Conservation (phyloP, 805 yeast genomes). For the Pichia exigua region DNA sequence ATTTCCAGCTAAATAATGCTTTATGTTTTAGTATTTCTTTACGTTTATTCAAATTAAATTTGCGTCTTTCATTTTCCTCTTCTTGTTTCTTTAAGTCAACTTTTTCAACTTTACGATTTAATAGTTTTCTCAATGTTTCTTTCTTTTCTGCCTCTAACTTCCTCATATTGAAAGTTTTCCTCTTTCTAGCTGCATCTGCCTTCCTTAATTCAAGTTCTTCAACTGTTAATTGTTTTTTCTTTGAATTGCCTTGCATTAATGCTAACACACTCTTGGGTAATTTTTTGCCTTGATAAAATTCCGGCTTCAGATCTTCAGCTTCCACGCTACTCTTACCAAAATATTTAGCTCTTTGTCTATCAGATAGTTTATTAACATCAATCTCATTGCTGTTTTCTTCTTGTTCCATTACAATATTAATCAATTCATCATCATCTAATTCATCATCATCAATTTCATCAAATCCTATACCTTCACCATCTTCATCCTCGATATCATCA, state of each 20-base stretch:
- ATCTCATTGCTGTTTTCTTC: slow-evolving; percentile 14
- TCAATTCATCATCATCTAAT: slow-evolving; percentile 9
- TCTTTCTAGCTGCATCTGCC: slow-evolving; percentile 81
- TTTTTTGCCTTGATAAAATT: slow-evolving; percentile 4
- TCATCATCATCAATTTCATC: slow-evolving; percentile 8
- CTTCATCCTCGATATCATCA: slow-evolving; percentile 9
- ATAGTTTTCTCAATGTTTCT: slow-evolving; percentile 80
- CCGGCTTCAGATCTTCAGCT: slow-evolving; percentile 8
- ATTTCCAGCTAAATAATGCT: slow-evolving; percentile 37
- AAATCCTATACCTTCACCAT: slow-evolving; percentile 5
- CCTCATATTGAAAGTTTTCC: slow-evolving; percentile 77
- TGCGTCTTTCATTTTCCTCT: slow-evolving; percentile 21
- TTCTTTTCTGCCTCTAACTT: slow-evolving; percentile 86
- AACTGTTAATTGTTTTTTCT: slow-evolving; percentile 59
- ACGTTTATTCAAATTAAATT: slow-evolving; percentile 9
- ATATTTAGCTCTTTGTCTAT: slow-evolving; percentile 44
- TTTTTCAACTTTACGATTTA: slow-evolving; percentile 77
- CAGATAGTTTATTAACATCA: slow-evolving; percentile 38
- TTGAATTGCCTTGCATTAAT: slow-evolving; percentile 33
- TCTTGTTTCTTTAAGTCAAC: slow-evolving; percentile 36
- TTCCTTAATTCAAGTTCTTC: slow-evolving; percentile 77
- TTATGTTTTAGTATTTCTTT: slow-evolving; percentile 38
- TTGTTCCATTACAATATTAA: slow-evolving; percentile 19
- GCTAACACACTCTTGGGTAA: slow-evolving; percentile 26
- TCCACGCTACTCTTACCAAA: slow-evolving; percentile 26